phyloP scores from a whole-genome alignment of 371 early-diverging fungal species.

The Rhizopus arrhizus region DNA sequence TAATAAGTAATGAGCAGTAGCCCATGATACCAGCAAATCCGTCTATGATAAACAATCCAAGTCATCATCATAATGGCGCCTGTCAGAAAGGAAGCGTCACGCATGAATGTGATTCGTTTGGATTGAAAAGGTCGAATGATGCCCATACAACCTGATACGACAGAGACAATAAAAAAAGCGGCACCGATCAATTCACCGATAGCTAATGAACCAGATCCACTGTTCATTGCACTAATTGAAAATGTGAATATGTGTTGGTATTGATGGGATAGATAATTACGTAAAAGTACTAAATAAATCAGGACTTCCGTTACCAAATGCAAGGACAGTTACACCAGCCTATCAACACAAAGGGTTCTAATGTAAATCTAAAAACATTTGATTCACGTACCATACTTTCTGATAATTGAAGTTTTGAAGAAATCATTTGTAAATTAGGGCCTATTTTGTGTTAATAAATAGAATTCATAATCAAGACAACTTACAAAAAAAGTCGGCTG shows the following conservation, averaged over 20 bases:
- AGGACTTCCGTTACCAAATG: slow-evolving; percentile 85
- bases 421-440: slow-evolving; percentile 63
- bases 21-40: slow-evolving; percentile 66
- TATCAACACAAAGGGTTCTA: slow-evolving; percentile 19
- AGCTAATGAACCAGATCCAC: slow-evolving; percentile 75
- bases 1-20: slow-evolving; percentile 58
- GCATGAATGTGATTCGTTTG: slow-evolving; percentile 62
- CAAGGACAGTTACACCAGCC: slow-evolving; percentile 88
- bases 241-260: not conserved
- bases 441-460: slow-evolving; percentile 27
- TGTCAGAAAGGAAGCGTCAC: slow-evolving; percentile 74
- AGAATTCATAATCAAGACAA: not conserved
- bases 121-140: slow-evolving; percentile 69
- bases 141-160: slow-evolving; percentile 78
- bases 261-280: slow-evolving; percentile 14
- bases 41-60: slow-evolving; percentile 62
- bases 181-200: slow-evolving; percentile 83
- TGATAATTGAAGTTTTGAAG: slow-evolving; percentile 60
- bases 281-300: slow-evolving; percentile 79
- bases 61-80: slow-evolving; percentile 65
- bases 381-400: slow-evolving; percentile 63
- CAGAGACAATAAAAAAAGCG: slow-evolving; percentile 72
- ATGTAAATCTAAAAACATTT: slow-evolving; percentile 2
- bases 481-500: slow-evolving; percentile 75
- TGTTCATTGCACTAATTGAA: slow-evolving; percentile 63